Conservation (phyloP, 2,329 filamentous ascomycete species). For the Talaromyces verruculosus region DNA sequence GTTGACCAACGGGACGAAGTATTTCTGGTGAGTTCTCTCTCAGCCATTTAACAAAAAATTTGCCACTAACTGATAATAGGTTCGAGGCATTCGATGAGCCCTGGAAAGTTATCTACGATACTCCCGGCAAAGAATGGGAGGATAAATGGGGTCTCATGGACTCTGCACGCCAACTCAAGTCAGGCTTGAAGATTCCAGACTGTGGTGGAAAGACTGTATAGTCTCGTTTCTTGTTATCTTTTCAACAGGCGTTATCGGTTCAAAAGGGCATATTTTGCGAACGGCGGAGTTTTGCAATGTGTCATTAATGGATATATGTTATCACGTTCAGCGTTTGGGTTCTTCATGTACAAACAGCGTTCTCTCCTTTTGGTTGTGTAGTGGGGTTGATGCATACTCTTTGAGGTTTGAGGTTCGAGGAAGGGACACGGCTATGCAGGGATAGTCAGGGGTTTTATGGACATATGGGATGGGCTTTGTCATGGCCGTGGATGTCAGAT, state of each 20-base stretch:
- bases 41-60: not conserved
- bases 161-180: conserved; percentile 77
- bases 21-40: conserved; percentile 70
- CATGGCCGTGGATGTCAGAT: not conserved
- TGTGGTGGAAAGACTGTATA: conserved; percentile 69
- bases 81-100: conserved; percentile 96
- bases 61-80: conserved; percentile 59
- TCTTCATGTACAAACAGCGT: not conserved
- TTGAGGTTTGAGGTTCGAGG: not conserved
- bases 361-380: not conserved
- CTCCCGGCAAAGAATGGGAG: conserved; percentile 73
- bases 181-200: conserved; percentile 80
- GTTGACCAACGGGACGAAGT: conserved; percentile 78
- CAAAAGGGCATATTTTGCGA: not conserved
- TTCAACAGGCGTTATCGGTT: not conserved
- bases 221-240: conserved; percentile 5
- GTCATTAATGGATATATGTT: not conserved
- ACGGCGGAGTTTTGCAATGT: not conserved
- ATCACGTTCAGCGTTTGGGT: conserved; percentile 12
- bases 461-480: not conserved
- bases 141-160: conserved; percentile 95
- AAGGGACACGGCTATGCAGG: not conserved
- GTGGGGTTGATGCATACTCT: not conserved
- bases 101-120: conserved; percentile 81
- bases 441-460: not conserved